A percentile compares a stretch with the other conserved stretches of the same genome.
phyloP scores from a whole-genome alignment of 2,329 filamentous ascomycete genomes.

The Ophiostoma himal-ulmi region DNA sequence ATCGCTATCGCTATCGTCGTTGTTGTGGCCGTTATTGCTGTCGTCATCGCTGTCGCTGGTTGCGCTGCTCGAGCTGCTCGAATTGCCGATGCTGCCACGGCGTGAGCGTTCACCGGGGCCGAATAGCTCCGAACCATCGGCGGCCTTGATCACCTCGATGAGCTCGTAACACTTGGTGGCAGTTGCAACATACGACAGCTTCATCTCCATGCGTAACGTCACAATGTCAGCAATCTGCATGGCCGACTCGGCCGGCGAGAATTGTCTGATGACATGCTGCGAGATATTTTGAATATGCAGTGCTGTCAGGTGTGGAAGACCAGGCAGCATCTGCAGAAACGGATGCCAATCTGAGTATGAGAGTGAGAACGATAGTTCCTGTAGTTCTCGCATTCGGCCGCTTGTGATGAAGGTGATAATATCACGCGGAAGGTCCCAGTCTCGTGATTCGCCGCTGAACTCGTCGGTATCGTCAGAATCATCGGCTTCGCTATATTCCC shows the following conservation, averaged over 20 bases:
- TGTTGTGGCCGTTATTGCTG: background rate
- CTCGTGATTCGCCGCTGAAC: conserved; percentile 48
- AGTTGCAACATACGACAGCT: conserved; percentile 72
- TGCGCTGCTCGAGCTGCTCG: background rate
- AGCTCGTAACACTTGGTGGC: conserved; percentile 77
- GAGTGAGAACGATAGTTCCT: conserved; percentile 65
- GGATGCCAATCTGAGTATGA: conserved; percentile 77
- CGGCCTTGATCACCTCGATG: conserved; percentile 52
- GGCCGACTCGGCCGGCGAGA: conserved; percentile 63
- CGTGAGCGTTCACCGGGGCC: conserved; percentile 15
- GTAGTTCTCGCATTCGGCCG: conserved; percentile 65
- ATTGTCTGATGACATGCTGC: conserved; percentile 30
- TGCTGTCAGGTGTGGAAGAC: conserved; percentile 61
- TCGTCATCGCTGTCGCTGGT: background rate
- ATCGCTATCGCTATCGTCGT: background rate
- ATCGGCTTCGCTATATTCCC: conserved; percentile 36
- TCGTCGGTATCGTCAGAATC: conserved; percentile 30
- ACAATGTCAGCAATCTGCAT: conserved; percentile 74
- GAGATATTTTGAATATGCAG: conserved; percentile 31
- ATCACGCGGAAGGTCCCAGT: conserved; percentile 66
- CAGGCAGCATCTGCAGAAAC: conserved; percentile 69
- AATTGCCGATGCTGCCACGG: background rate
- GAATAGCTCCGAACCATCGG: conserved; percentile 26
- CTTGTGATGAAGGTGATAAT: conserved; percentile 68
- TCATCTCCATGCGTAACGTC: conserved; percentile 66